Base-by-base conservation (phyloP, 176 grass and related monocot genomes). In the Puya raimondii region DNA sequence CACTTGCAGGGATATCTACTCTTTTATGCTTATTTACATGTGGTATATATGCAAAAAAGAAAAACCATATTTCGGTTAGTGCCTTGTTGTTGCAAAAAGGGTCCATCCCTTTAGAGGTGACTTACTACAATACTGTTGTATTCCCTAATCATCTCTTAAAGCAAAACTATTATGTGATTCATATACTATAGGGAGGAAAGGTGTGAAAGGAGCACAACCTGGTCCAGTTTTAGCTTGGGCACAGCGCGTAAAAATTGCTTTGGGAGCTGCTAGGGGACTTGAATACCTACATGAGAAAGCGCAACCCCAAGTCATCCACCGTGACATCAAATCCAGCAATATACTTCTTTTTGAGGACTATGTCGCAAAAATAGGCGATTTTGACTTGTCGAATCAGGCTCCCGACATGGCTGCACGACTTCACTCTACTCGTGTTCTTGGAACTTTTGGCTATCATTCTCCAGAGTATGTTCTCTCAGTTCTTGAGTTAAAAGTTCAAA, bases 241-340 rank as follows among this genome's bases (percentile, higher is more conserved):
- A 25, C 78, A 74, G 23, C 20, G 79, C 64, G 71, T 75, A 12
- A 81, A 75, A 42, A 75, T 81, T 50, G 79, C 79, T 64, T 56
- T 72, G 11, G 78, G 78, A 53, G 78, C 78, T 23, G 78, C 78
- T 22, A 72, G 65, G 66, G 70, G 79, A 54, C 64, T 81, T 11
- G 79, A 81, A 63, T 81, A 81, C 69, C 70, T 81, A n/a, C 79
- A 81, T 69, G 79, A 81, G 70, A 81, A 81, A 69, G 79, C 52
- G n/a, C 58, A 75, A 53, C 79, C 79, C 53, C 70, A 48, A 17
- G 63, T 81, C 20, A 63, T 81, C 11, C 79, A 81, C 52, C 63
- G 70, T 58, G 79, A 81, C 15, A 81, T 81, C 25, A 81, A 73
- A 23, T 68, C 79, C 9, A 81, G 51, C n/a, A 81, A 81, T 75